Evolutionary conservation across 2,329 filamentous ascomycete species (phyloP).

Genomic region (Monosporascus sp.): DNA sequence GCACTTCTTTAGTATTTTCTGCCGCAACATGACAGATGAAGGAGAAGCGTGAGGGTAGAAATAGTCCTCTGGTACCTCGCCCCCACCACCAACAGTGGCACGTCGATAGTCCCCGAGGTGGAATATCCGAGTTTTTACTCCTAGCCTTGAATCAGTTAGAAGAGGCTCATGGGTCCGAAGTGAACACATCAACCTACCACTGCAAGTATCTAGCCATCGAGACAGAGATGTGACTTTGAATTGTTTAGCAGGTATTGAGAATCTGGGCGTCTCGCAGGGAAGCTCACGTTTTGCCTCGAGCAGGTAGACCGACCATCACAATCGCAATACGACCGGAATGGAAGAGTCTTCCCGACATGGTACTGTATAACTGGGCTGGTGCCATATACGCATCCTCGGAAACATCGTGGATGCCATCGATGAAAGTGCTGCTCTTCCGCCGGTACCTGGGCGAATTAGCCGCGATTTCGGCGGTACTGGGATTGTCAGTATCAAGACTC

Average conservation of each 20-base stretch:
- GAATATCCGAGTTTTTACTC: conserved; percentile 96
- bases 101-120: conserved; percentile 94
- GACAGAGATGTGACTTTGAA: conserved; percentile 78
- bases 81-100: conserved; percentile 77
- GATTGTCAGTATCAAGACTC: conserved; percentile 21
- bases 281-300: conserved; percentile 85
- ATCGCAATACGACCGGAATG: conserved; percentile 97
- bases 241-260: conserved; percentile 9
- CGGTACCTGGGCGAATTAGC: conserved; percentile 86
- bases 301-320: conserved; percentile 90
- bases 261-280: neutral
- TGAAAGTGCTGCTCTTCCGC: conserved; percentile 90
- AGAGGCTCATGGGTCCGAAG: neutral
- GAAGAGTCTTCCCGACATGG: conserved; percentile 93
- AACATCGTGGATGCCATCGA: conserved; percentile 94
- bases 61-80: conserved; percentile 90
- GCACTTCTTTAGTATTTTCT: conserved; percentile 97
- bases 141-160: conserved; percentile 55
- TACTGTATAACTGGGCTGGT: conserved; percentile 95
- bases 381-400: conserved; percentile 77
- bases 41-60: conserved; percentile 95
- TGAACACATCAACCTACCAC: conserved; percentile 52
- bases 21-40: conserved; percentile 83
- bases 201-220: conserved; percentile 90
- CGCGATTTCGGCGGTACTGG: conserved; percentile 83